phyloP scores from a whole-genome alignment of 176 grass and related monocot genomes.

The Themeda triandra region DNA sequence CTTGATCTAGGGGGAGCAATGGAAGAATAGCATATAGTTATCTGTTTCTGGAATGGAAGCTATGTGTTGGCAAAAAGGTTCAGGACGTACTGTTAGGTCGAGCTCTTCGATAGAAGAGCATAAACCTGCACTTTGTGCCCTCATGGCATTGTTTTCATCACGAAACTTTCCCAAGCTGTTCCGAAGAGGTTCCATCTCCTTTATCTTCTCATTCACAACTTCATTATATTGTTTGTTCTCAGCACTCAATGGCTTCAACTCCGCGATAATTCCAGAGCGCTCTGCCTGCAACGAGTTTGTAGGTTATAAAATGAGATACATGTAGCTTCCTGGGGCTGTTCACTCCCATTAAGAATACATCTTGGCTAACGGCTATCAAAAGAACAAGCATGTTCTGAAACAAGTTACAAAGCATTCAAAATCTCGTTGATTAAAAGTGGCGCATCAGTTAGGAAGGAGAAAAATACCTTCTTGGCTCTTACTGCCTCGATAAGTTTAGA shows the following conservation, averaged over 20 bases:
- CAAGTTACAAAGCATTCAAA: conserved; percentile 7
- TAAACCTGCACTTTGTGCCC: conserved; percentile 72
- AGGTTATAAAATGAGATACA: conserved; percentile 15
- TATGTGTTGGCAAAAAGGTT: conserved; percentile 1
- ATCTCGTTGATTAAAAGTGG: background rate
- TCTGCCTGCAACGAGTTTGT: conserved; percentile 55
- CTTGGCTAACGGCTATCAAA: background rate
- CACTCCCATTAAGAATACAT: background rate
- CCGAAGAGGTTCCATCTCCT: conserved; percentile 76
- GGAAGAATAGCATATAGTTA: conserved; percentile 30
- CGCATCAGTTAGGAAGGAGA: background rate
- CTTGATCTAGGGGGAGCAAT: conserved; percentile 57
- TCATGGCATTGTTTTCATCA: conserved; percentile 71
- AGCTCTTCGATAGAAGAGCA: conserved; percentile 96
- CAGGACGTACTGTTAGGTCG: conserved; percentile 59
- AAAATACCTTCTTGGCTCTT: conserved; percentile 75
- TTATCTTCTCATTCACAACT: conserved; percentile 69
- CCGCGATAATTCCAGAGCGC: conserved; percentile 51
- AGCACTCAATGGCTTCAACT: conserved; percentile 67
- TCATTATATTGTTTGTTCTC: conserved; percentile 73
- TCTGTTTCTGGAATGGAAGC: background rate
- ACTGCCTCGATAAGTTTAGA: conserved; percentile 56
- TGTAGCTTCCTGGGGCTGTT: background rate
- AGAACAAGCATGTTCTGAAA: background rate
- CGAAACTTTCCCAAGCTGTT: conserved; percentile 76